phyloP scores from a whole-genome alignment of 2,329 filamentous ascomycete genomes.

The Hyphodiscus sp. region DNA sequence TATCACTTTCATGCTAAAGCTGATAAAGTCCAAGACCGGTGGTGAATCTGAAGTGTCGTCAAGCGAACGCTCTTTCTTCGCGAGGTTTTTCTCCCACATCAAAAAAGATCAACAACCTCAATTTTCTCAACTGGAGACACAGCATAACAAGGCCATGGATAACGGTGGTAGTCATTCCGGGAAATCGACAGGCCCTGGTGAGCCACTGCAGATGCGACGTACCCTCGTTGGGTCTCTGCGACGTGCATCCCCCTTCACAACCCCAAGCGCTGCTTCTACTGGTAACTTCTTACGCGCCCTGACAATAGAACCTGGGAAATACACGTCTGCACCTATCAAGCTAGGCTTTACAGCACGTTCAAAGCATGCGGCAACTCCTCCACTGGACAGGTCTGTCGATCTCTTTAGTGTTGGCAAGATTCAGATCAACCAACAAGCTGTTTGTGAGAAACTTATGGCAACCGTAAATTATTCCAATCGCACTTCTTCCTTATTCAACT shows the following conservation, averaged over 20 bases:
- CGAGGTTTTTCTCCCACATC: not conserved
- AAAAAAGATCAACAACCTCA: not conserved
- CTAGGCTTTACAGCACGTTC: not conserved
- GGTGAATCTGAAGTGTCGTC: not conserved
- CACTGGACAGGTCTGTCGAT: conserved; percentile 14
- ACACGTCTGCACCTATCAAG: not conserved
- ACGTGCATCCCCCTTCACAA: not conserved
- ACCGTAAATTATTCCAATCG: not conserved
- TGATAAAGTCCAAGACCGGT: too few relatives aligned
- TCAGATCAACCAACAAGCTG: not conserved
- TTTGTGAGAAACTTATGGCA: conserved; percentile 1
- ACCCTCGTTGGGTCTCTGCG: not conserved
- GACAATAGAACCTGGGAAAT: not conserved
- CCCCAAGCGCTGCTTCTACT: not conserved
- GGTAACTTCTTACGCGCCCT: not conserved
- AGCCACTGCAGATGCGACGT: not conserved
- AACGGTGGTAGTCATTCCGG: too few relatives aligned
- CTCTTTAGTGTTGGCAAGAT: not conserved
- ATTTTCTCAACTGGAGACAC: not conserved
- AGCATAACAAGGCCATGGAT: too few relatives aligned
- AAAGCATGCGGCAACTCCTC: not conserved
- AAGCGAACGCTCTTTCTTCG: not conserved
- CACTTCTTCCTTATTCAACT: conserved; percentile 9
- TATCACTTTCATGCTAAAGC: too few relatives aligned
- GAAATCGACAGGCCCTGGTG: too few relatives aligned